Evolutionary conservation across 371 early-diverging fungal genomes (phyloP).

Genomic region (Apophysomyces variabilis): DNA sequence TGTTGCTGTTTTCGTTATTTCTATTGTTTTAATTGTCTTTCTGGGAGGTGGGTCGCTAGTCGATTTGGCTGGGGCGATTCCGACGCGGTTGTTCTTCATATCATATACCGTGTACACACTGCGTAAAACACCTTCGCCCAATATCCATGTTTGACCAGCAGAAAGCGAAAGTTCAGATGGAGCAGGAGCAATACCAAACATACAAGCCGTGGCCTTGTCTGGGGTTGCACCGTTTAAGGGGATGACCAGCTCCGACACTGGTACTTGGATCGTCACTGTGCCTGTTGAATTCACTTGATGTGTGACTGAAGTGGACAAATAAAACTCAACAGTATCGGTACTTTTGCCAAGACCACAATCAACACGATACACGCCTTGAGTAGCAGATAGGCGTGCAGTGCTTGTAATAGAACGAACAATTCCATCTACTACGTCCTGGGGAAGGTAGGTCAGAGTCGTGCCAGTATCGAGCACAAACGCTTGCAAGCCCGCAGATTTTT

Average conservation of each 20-base stretch:
- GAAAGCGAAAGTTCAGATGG: background rate
- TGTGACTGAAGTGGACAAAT: constrained; percentile 15
- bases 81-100: constrained; percentile 29
- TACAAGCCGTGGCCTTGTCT: constrained; percentile 28
- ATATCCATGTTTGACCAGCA: constrained; percentile 20
- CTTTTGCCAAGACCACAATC: constrained; percentile 24
- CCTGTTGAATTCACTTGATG: background rate
- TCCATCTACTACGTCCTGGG: constrained; percentile 19
- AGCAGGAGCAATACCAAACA: constrained; percentile 32
- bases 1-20: background rate
- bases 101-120: constrained; percentile 38
- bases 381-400: background rate
- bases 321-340: constrained; percentile 19
- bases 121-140: constrained; percentile 39
- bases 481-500: constrained; percentile 9
- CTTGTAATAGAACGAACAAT: constrained; percentile 16
- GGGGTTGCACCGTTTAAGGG: constrained; percentile 29
- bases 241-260: constrained; percentile 29
- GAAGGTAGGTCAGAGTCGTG: constrained; percentile 33
- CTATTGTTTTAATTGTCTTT: background rate
- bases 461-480: constrained; percentile 38
- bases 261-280: constrained; percentile 27
- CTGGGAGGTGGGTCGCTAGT: background rate
- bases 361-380: constrained; percentile 22
- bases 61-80: constrained; percentile 28